A percentile compares a stretch with the other conserved stretches of the same genome.
Evolutionary conservation across 179 eudicot species (phyloP).

Genomic region (Actinidia arguta): DNA sequence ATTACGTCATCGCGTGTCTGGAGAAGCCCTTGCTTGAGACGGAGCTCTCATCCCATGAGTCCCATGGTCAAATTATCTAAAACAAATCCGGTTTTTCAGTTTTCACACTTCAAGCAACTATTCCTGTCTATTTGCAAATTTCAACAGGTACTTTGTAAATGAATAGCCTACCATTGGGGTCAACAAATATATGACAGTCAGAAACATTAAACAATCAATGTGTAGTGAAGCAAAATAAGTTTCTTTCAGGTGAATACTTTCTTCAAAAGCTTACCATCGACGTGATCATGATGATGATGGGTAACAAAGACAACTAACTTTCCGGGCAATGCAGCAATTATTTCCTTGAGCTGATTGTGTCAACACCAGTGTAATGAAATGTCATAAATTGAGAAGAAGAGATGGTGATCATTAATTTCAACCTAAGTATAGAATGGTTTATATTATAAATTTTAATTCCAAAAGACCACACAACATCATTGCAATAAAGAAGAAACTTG

Average conservation of each 20-base stretch:
- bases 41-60: background rate
- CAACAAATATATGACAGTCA: slow-evolving; percentile 2
- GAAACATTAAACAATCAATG: background rate
- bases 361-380: slow-evolving; percentile 26
- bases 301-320: slow-evolving; percentile 90
- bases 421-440: background rate
- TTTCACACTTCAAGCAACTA: background rate
- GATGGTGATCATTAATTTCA: background rate
- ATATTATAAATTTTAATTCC: background rate
- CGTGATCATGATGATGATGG: slow-evolving; percentile 94
- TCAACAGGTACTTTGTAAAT: background rate
- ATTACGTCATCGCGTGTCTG: background rate
- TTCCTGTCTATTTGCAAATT: background rate
- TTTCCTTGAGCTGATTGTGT: slow-evolving; percentile 65
- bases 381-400: slow-evolving; percentile 9
- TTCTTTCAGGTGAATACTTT: background rate
- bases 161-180: background rate
- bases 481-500: background rate
- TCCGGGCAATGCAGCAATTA: slow-evolving; percentile 80
- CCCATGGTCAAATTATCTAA: background rate
- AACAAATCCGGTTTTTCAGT: background rate
- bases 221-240: background rate
- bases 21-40: background rate
- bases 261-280: slow-evolving; percentile 72
- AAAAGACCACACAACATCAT: background rate